phyloP scores from a whole-genome alignment of 495 filamentous ascomycete genomes.

The Aspergillus conjunctus region DNA sequence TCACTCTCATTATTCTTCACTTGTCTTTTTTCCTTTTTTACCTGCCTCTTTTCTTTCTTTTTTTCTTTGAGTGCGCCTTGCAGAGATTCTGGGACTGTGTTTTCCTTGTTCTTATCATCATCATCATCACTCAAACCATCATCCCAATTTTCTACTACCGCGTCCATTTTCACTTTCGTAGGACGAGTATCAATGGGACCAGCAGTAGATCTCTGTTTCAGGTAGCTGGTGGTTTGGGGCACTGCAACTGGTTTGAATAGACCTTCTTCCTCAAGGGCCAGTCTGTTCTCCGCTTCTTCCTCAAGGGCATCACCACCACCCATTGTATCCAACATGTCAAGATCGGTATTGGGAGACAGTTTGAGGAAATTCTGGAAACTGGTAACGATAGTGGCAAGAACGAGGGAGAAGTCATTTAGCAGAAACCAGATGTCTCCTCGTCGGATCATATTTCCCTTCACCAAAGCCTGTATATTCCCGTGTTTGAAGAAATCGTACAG shows the following conservation, averaged over 20 bases:
- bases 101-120: slow-evolving; percentile 19
- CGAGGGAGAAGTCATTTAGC: slow-evolving; percentile 69
- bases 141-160: slow-evolving; percentile 27
- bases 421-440: slow-evolving; percentile 66
- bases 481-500: slow-evolving; percentile 76
- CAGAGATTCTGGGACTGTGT: not conserved
- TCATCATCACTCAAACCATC: slow-evolving; percentile 18
- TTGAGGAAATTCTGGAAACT: slow-evolving; percentile 27
- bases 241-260: not conserved
- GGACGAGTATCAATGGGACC: not conserved
- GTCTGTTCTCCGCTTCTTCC: slow-evolving; percentile 15
- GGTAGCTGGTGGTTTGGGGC: not conserved
- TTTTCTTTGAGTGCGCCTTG: not conserved
- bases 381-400: slow-evolving; percentile 63
- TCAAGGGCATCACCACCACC: slow-evolving; percentile 25
- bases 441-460: slow-evolving; percentile 61
- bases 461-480: slow-evolving; percentile 58
- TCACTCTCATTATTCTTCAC: not conserved
- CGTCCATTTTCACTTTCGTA: slow-evolving; percentile 7
- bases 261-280: slow-evolving; percentile 1
- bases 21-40: not conserved
- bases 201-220: not conserved
- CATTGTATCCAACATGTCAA: slow-evolving; percentile 24
- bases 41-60: not conserved
- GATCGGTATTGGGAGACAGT: slow-evolving; percentile 10